Evolutionary conservation across 148 eudicot genomes (phyloP), one percentile per base, ranked within the genome.

Genomic region (Cornus kousa): DNA sequence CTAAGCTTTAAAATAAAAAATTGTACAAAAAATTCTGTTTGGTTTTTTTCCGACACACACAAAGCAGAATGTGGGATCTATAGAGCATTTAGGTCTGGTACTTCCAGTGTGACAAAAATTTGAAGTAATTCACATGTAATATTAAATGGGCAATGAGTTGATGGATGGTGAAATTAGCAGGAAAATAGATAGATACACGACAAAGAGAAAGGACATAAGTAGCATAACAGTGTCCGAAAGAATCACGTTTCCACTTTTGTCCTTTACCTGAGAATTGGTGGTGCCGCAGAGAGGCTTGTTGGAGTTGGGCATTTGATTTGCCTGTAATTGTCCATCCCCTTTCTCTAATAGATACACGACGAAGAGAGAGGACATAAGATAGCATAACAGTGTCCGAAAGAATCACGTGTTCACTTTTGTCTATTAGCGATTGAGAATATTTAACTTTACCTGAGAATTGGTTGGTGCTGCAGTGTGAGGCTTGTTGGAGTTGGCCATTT

Each of bases 141-240:
- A 7, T 2, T 7, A 7, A 39, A 39, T 39, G 43, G 43, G 5
- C 7, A 60, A 70, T 37, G 24, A 40, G 0, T 8, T n/a, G 24
- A 70, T 70, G 73, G 73, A 40, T 37, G 73, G n/a, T 55, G 19
- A 68, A 68, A 68, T 68, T 68, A 32, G 40, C 28, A 28, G 28
- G 28, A 0, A 28, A 28, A 28, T 28, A 28, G 28, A 32, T 32
- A n/a, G 31, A 32, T 32, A n/a, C 13, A n/a, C 7, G 28, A 40
- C 14, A 39, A 68, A 12, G 4, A 14, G 16, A 28, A 68, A 14
- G 9, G 19, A 23, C n/a, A n/a, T n/a, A n/a, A n/a, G n/a, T n/a
- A n/a, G n/a, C n/a, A 11, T 24, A 32, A 37, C 14, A 68, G n/a
- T 9, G 40, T 10, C 20, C 14, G 39, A 1, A 31, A 3, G 70